phyloP scores from a whole-genome alignment of 495 filamentous ascomycete species.

The Corynascus novoguineensis region DNA sequence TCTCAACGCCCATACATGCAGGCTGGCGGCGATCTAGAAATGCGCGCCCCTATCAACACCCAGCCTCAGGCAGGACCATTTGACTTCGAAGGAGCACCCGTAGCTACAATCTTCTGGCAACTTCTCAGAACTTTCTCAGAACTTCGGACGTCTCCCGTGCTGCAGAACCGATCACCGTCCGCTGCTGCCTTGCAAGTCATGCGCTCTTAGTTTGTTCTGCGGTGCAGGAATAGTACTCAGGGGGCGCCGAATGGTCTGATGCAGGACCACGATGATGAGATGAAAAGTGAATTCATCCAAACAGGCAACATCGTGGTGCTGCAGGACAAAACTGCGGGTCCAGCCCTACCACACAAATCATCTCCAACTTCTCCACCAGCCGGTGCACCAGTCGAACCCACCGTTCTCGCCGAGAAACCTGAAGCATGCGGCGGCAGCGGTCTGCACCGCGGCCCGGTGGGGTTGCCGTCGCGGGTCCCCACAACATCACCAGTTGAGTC shows the following conservation, averaged over 20 bases:
- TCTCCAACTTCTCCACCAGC: slow-evolving; percentile 3
- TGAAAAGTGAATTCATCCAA: neutral
- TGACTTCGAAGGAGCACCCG: too few species aligned
- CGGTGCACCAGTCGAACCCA: neutral
- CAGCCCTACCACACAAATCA: slow-evolving; percentile 9
- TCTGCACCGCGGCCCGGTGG: slow-evolving; percentile 1
- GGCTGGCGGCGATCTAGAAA: neutral
- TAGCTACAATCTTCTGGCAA: neutral
- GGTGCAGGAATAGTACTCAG: neutral
- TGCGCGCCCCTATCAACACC: neutral
- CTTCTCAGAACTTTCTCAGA: neutral
- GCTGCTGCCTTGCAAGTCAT: neutral
- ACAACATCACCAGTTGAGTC: slow-evolving; percentile 7
- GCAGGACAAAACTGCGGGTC: slow-evolving; percentile 5
- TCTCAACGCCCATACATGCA: too few species aligned
- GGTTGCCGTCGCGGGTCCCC: neutral
- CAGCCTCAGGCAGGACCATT: too few species aligned
- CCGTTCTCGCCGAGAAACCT: slow-evolving; percentile 5
- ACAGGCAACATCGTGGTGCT: neutral
- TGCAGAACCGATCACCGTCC: neutral
- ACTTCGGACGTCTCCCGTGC: neutral
- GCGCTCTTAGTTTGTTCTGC: neutral
- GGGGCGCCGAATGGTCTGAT: neutral
- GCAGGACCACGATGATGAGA: neutral
- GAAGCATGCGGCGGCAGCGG: neutral